Evolutionary conservation across 305 asterid genomes (phyloP), one percentile per base, ranked within the genome.

Genomic region (Galium porrigens): DNA sequence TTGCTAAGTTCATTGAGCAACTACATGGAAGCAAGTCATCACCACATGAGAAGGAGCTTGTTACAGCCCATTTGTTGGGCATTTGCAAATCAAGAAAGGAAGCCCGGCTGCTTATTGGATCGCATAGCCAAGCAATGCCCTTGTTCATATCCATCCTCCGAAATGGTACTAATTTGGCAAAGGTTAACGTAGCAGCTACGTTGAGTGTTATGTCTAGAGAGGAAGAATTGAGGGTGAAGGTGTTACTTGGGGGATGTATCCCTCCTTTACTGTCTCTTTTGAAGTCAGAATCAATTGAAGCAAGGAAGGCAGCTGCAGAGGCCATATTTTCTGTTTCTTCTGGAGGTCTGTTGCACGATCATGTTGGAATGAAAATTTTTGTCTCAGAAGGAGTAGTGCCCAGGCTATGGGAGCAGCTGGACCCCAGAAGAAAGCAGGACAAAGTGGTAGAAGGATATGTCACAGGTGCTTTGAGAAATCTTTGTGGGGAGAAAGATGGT

Each of bases 51-150:
- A 90, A 74, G 75, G 96, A 90, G 70, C 95, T 90, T 58, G 82
- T 79, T 68, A 83, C 95, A 20, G 87, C 95, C 72, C 85, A 87
- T 64, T 80, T 90, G 85, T 87, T 88, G 27, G 88, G 89, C 65
- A 82, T 88, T 68, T 87, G 86, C 60, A 86, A 80, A 80, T 74
- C 95, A 61, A 83, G 96, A 77, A 85, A 83, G 81, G 94, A 82
- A 74, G 94, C 84, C 27, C 83, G 96, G 14, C 77, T 76, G 74
- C 84, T 86, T 58, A 83, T 90, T 73, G 87, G 94, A 75, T 82
- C 96, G 32, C 96, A 90, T 73, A 84, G 86, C 67, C 97, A 85
- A 71, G 89, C 97, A 70, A 85, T 90, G 91, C 86, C 97, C 48
- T 74, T 90, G 79, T 83, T 90, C 34, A 81, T 90, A 70, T 85